Conservation (phyloP, 2,329 filamentous ascomycete species). For the Monascus ruber region DNA sequence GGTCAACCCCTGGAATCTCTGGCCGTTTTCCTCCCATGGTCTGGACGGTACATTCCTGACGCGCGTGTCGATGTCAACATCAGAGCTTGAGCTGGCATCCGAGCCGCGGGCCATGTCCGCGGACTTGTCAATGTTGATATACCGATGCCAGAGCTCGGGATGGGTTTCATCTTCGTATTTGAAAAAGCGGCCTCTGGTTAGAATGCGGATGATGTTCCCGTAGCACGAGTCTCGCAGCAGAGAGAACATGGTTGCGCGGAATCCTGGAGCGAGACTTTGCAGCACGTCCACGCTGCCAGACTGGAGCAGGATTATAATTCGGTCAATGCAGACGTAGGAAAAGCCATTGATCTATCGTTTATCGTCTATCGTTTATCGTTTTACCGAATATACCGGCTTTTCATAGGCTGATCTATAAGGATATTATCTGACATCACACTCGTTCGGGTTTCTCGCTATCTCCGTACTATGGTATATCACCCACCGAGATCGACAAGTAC, state of each 20-base stretch:
- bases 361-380: too few species aligned
- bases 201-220: slow-evolving; percentile 31
- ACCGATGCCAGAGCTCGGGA: slow-evolving; percentile 37
- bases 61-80: slow-evolving; percentile 8
- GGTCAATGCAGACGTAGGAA: too few species aligned
- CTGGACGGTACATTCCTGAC: slow-evolving; percentile 4
- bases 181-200: slow-evolving; percentile 26
- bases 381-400: too few species aligned
- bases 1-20: slow-evolving; percentile 26
- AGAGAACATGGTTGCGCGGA: slow-evolving; percentile 20
- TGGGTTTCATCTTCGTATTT: slow-evolving; percentile 38
- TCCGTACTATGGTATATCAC: too few species aligned
- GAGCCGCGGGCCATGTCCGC: slow-evolving; percentile 38
- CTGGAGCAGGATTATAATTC: too few species aligned
- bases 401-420: too few species aligned
- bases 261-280: too few species aligned
- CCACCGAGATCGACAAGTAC: too few species aligned
- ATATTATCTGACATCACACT: too few species aligned
- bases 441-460: too few species aligned
- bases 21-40: slow-evolving; percentile 10
- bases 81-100: slow-evolving; percentile 23
- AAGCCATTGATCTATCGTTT: too few species aligned
- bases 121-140: slow-evolving; percentile 40
- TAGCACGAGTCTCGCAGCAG: slow-evolving; percentile 35
- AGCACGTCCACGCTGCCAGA: too few species aligned